A percentile compares a stretch with the other conserved stretches of the same genome.
Conservation (phyloP, 75 land plant genomes). For the Sequoiadendron giganteum region DNA sequence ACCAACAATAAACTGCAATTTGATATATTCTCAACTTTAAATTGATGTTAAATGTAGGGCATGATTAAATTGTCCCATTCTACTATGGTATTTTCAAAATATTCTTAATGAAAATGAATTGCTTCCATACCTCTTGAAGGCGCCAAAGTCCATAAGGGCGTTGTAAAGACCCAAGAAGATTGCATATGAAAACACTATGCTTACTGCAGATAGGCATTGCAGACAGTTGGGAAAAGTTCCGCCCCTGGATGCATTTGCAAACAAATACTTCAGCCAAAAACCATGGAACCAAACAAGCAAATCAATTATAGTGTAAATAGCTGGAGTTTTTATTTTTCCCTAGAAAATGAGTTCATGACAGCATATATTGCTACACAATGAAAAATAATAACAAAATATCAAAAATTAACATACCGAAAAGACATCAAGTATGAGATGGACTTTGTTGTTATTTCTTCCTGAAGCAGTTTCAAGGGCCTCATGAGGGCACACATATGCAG, state of each 20-base stretch:
- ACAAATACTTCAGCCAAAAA: neutral
- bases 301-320: neutral
- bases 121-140: constrained; percentile 55
- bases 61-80: neutral
- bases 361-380: neutral
- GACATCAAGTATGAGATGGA: constrained; percentile 54
- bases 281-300: neutral
- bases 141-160: constrained; percentile 72
- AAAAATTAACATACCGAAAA: constrained; percentile 47
- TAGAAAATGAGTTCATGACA: neutral
- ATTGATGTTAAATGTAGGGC: neutral
- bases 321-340: neutral
- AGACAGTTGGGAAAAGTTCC: constrained; percentile 42
- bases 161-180: constrained; percentile 54
- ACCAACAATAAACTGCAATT: neutral
- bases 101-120: neutral
- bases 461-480: constrained; percentile 67
- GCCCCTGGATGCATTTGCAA: constrained; percentile 48
- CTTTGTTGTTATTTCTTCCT: constrained; percentile 35
- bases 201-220: constrained; percentile 23
- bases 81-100: neutral
- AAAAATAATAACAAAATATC: neutral
- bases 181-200: constrained; percentile 46
- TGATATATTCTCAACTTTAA: neutral
- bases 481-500: constrained; percentile 57